Percentiles rank a stretch among this genome's conserved stretches.
Conservation (phyloP, 345 rosid genomes). For the Rhodamnia rubescens region DNA sequence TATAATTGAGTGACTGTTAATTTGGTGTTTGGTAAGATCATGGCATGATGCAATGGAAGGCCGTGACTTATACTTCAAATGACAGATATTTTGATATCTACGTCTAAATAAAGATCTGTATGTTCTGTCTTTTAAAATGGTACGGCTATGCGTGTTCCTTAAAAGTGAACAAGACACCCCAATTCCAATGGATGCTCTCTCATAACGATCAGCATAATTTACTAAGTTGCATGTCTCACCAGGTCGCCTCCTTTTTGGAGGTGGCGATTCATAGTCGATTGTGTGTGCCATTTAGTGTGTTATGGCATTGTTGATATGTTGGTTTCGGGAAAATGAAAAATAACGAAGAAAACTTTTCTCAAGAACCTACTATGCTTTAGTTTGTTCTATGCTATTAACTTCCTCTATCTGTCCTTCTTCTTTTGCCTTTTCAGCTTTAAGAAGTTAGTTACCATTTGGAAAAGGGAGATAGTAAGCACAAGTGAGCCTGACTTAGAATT, state of each 20-base stretch:
- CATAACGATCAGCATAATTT: not conserved
- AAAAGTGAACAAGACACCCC: not conserved
- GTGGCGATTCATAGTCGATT: not conserved
- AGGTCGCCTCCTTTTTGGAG: not conserved
- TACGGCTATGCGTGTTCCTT: not conserved
- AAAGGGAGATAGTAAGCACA: conserved; percentile 36
- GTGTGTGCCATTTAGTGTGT: not conserved
- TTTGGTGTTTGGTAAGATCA: not conserved
- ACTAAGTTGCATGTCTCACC: not conserved
- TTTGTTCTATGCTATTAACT: not conserved
- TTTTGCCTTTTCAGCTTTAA: conserved; percentile 38
- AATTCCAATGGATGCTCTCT: not conserved
- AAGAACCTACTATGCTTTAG: not conserved
- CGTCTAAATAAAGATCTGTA: not conserved
- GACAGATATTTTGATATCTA: not conserved
- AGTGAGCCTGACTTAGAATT: conserved; percentile 16
- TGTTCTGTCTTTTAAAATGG: not conserved
- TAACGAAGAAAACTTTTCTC: not conserved
- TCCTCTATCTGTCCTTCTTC: not conserved
- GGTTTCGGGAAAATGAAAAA: not conserved
- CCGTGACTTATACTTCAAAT: not conserved
- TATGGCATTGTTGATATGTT: not conserved
- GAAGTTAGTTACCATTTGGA: conserved; percentile 51
- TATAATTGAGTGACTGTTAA: not conserved
- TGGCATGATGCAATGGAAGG: not conserved